Base-by-base conservation (phyloP, 257 asterid species). In the Penstemon barbatus region DNA sequence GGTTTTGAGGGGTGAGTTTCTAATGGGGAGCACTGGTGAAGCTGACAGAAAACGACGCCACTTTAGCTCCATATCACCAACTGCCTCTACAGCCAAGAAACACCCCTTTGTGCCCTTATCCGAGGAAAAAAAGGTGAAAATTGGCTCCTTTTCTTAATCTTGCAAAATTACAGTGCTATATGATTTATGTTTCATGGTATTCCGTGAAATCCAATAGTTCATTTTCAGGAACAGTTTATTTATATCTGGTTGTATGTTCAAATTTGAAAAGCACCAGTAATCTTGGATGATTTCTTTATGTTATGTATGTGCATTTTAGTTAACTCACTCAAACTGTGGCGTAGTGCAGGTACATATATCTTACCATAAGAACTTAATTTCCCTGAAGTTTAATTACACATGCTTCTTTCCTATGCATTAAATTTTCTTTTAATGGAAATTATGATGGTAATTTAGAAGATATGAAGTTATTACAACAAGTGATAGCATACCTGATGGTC, bases 21-120 rank as follows among this genome's bases (percentile, higher is more conserved):
- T 38, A 61, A 88, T 90, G 96, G 97, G 88, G 71, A 88, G 97
- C 82, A 86, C 96, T 55, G 93, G 91, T 38, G 97, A 90, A 65
- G 83, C 92, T 49, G 96, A 90, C 73, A 82, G 82, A 70, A 90
- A 88, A 57, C 84, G 97, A 40, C 94, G 97, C 8, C 94, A 84
- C 75, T 70, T 84, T 56, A 86, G 85, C 77, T 75, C 97, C 61
- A 25, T 88, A 72, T 88, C 97, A 50, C 96, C 92, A 54, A 82
- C 91, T 53, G 80, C 79, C 57, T 85, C 86, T 33, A 64, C 75
- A 9, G 84, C 85, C 66, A 90, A 83, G 86, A 88, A 81, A 69
- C 96, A 86, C 33, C 79, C 85, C 18, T 54, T 81, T 67, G 71
- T 65, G 67, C 87, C 84, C 54, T 75, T 84, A 15, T 86, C 97